Evolutionary conservation across 345 rosid genomes (phyloP).

Genomic region (Corchorus capsularis): DNA sequence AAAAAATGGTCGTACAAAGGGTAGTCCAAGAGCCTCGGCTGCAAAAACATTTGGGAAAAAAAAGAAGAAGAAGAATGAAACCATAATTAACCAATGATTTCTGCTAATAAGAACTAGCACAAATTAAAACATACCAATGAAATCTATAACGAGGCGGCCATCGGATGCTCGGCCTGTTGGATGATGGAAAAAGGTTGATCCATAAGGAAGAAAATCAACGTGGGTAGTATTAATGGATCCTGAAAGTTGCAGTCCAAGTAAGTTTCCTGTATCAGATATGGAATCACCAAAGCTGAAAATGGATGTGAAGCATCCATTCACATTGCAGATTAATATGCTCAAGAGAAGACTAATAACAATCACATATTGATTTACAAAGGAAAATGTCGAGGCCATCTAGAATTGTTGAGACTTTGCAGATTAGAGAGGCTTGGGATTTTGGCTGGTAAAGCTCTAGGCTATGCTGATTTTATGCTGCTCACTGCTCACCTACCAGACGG

Average conservation of each 20-base stretch:
- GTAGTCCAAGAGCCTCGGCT: slow-evolving; percentile 50
- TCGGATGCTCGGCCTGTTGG: slow-evolving; percentile 56
- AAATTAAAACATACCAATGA: slow-evolving; percentile 38
- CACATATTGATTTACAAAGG: no score
- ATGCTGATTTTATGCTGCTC: no score
- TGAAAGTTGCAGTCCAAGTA: slow-evolving; percentile 15
- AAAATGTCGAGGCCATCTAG: neutral
- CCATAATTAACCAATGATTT: no score
- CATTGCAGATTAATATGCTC: neutral
- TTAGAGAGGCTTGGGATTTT: no score
- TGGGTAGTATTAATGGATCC: slow-evolving; percentile 16
- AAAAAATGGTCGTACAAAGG: slow-evolving; percentile 42
- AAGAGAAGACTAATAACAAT: neutral
- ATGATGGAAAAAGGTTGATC: slow-evolving; percentile 45
- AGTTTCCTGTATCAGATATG: slow-evolving; percentile 45
- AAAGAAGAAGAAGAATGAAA: neutral
- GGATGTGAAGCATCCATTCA: slow-evolving; percentile 25
- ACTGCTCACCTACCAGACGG: no score
- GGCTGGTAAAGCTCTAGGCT: no score
- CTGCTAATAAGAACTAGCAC: neutral
- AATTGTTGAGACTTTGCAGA: no score
- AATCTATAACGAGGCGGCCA: slow-evolving; percentile 24
- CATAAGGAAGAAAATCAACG: slow-evolving; percentile 45
- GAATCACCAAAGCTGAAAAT: slow-evolving; percentile 39
- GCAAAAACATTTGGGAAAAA: neutral